Evolutionary conservation across 2,329 filamentous ascomycete genomes (phyloP).

Genomic region (Seiridium cupressi): DNA sequence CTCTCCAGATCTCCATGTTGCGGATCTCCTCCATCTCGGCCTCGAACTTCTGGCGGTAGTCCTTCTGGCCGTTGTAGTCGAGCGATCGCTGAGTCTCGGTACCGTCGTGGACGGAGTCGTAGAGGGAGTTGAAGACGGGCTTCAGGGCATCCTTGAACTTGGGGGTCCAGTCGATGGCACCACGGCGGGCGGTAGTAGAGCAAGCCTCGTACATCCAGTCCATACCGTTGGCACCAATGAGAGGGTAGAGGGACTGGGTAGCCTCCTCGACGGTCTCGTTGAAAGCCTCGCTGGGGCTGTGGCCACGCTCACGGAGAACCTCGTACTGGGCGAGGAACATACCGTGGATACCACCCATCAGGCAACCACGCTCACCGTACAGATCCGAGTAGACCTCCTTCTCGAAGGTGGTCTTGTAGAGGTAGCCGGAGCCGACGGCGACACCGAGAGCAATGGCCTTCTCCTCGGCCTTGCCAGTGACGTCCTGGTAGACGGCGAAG

Average conservation of each 20-base stretch:
- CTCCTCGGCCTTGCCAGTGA: conserved; percentile 97
- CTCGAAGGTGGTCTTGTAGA: conserved; percentile 99
- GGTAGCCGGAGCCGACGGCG: conserved; percentile 94
- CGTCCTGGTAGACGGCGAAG: conserved; percentile 96
- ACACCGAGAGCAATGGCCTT: conserved; percentile 96
- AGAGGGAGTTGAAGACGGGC: conserved; percentile 97
- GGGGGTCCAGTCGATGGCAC: conserved; percentile 97
- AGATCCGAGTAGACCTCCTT: conserved; percentile 99
- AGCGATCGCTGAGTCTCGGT: conserved; percentile 94
- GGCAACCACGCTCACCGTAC: conserved; percentile 98
- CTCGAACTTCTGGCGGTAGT: conserved; percentile 98
- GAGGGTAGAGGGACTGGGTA: conserved; percentile 94
- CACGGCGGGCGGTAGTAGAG: conserved; percentile 96
- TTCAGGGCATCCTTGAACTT: conserved; percentile 98
- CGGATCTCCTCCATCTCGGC: conserved; percentile 99
- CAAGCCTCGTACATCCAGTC: conserved; percentile 99
- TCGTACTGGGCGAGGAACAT: conserved; percentile 99
- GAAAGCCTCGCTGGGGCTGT: conserved; percentile 97
- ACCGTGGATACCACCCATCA: conserved; percentile 99
- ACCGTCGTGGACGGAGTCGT: conserved; percentile 88
- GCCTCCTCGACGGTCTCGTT: conserved; percentile 99
- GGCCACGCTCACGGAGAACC: conserved; percentile 97
- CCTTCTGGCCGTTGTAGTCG: conserved; percentile 92
- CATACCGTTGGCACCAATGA: conserved; percentile 98
- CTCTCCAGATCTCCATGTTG: conserved; percentile 97